Conservation (phyloP, 2,329 filamentous ascomycete genomes). For the Arthroderma uncinatum region DNA sequence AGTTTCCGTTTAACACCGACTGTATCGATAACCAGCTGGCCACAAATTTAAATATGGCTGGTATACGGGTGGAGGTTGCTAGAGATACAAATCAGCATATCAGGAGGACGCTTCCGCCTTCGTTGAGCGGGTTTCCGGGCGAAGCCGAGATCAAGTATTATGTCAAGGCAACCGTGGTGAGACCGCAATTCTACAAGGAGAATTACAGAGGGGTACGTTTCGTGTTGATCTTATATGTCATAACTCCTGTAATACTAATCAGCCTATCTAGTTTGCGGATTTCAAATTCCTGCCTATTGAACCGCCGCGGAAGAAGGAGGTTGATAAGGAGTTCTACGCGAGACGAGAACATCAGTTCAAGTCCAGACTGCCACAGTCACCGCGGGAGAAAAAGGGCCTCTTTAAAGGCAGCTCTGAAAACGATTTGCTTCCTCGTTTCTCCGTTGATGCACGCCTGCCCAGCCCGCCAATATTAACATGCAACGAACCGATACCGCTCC, state of each 20-base stretch:
- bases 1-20: constrained; percentile 43
- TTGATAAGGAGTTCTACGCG: constrained; percentile 72
- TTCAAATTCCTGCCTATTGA: constrained; percentile 92
- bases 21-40: constrained; percentile 37
- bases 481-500: constrained; percentile 71
- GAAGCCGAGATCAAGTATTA: constrained; percentile 89
- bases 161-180: constrained; percentile 84
- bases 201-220: constrained; percentile 54
- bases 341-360: constrained; percentile 56
- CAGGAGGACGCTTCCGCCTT: constrained; percentile 77
- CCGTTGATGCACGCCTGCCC: constrained; percentile 73
- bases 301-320: constrained; percentile 58
- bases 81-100: constrained; percentile 51
- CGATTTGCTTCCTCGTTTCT: constrained; percentile 46
- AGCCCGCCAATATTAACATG: constrained; percentile 82
- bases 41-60: constrained; percentile 37
- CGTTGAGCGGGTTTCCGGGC: constrained; percentile 72
- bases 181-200: constrained; percentile 81
- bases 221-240: no score
- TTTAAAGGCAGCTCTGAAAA: constrained; percentile 40
- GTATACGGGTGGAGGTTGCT: constrained; percentile 36
- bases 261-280: constrained; percentile 34
- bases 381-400: constrained; percentile 43
- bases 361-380: constrained; percentile 15
- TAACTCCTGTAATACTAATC: constrained; percentile 10